Base-by-base conservation (phyloP, 345 rosid species). In the Eucalyptus globulus region DNA sequence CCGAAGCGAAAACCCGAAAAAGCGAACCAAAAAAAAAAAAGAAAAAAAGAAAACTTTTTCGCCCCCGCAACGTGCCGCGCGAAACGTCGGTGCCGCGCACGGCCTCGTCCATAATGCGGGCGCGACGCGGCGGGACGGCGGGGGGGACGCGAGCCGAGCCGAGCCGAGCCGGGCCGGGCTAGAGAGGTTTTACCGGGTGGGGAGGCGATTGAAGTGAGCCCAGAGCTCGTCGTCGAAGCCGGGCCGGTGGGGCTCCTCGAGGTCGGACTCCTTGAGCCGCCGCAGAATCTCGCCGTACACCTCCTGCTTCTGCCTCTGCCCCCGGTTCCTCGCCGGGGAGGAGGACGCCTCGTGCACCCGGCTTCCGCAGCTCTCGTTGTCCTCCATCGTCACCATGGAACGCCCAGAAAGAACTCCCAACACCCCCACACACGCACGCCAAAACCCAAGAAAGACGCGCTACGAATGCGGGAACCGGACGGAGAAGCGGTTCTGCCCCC, bases 181-280 rank as follows among this genome's bases (percentile, higher is more conserved):
- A 49, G 89, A 50, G 11, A 80, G 27, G 62, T 60, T 26, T 56
- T 92, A 98, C 99, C 99, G 92, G 60, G 96, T 90, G 34, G 99
- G 99, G 69, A 98, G 98, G 62, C 99, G 98, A 86, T 89, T 93
- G 93, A 98, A 98, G 96, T 98, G 99, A 88, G 94, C 56, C 99
- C 97, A 98, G 80, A 98, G 99, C 51, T 97, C 94, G 34, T 98
- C 96, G 26, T 94, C 95, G 90, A 98, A 98, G 62, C 91, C 93
- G 51, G 97, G 95, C 37, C 62, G 94, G 93, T 91, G 92, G 14
- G 96, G 87, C 90, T 97, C 99, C 17, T 90, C 89, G 88, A 87
- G 89, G 86, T 86, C 87, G 43, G 56, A 51, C 14, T 31, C 60
- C 44, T 56, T 86, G 87, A 86, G 45, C 65, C 87, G 95, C 87